Evolutionary conservation across 495 filamentous ascomycete species (phyloP).

Genomic region (Neurospora sp.): DNA sequence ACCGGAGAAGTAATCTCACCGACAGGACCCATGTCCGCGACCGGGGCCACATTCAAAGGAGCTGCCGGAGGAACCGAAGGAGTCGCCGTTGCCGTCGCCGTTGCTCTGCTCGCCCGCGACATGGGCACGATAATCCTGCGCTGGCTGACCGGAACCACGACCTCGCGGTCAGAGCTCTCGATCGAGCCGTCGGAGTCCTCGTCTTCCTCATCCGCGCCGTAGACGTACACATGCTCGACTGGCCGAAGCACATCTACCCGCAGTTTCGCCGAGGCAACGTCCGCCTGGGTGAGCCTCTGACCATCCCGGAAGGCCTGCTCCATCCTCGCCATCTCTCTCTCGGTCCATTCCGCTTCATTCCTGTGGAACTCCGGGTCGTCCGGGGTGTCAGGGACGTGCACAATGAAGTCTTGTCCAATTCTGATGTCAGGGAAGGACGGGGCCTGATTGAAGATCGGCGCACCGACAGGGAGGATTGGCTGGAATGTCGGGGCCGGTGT

Average conservation of each 20-base stretch:
- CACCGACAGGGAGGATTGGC: neutral
- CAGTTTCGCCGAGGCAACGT: neutral
- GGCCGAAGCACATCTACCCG: neutral
- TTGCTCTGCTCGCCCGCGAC: neutral
- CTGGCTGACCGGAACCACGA: neutral
- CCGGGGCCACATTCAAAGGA: neutral
- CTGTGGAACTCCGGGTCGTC: neutral
- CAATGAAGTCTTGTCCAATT: neutral
- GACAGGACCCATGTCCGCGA: neutral
- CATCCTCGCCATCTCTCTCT: neutral
- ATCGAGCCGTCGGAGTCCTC: neutral
- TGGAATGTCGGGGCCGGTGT: neutral
- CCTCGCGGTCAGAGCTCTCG: neutral
- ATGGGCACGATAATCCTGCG: neutral
- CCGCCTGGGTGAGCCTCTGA: neutral
- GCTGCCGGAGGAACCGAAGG: neutral
- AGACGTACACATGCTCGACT: neutral
- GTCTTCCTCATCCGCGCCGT: neutral
- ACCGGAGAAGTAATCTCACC: neutral
- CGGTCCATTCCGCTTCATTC: neutral
- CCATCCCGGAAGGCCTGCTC: neutral
- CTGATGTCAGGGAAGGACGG: neutral
- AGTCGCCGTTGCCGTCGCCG: neutral
- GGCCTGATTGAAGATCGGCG: neutral
- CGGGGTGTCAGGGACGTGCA: neutral